These are phyloP conservation scores for Linderniella brevidens DNA, from an alignment of 257 asterid genomes.

Conservation along the genomic window DNA sequence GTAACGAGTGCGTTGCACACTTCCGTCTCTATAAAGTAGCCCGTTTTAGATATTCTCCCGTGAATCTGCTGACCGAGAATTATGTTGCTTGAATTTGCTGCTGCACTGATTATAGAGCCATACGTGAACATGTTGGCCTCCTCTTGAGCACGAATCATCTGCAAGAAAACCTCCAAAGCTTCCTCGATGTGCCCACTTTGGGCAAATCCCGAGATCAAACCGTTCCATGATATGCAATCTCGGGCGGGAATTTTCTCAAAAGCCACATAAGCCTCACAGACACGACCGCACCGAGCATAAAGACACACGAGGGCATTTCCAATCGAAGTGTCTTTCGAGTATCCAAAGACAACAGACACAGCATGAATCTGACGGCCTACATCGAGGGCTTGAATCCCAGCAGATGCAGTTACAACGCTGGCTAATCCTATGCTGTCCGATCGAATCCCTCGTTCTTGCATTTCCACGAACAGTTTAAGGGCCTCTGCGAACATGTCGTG, in stretches of 20 bases:
- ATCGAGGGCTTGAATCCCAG: slow-evolving; percentile 58
- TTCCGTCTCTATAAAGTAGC: slow-evolving; percentile 41
- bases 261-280: slow-evolving; percentile 34
- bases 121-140: slow-evolving; percentile 68
- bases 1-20: slow-evolving; percentile 69
- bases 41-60: slow-evolving; percentile 41
- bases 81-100: slow-evolving; percentile 51
- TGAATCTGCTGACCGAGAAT: slow-evolving; percentile 64
- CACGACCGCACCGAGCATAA: slow-evolving; percentile 71
- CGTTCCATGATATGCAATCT: slow-evolving; percentile 65
- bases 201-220: slow-evolving; percentile 75
- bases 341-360: slow-evolving; percentile 49
- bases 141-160: slow-evolving; percentile 47
- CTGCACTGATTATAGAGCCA: slow-evolving; percentile 74
- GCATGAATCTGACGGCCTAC: slow-evolving; percentile 73
- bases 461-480: slow-evolving; percentile 42
- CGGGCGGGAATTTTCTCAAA: slow-evolving; percentile 35
- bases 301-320: slow-evolving; percentile 66
- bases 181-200: slow-evolving; percentile 70
- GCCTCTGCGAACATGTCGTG: slow-evolving; percentile 51
- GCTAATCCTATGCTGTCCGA: slow-evolving; percentile 80
- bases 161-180: slow-evolving; percentile 44
- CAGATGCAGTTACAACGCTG: slow-evolving; percentile 69
- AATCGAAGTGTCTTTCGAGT: slow-evolving; percentile 49
- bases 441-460: slow-evolving; percentile 44